Conservation (phyloP, 768 basidiomycete genomes). For the Naganishia friedmannii region DNA sequence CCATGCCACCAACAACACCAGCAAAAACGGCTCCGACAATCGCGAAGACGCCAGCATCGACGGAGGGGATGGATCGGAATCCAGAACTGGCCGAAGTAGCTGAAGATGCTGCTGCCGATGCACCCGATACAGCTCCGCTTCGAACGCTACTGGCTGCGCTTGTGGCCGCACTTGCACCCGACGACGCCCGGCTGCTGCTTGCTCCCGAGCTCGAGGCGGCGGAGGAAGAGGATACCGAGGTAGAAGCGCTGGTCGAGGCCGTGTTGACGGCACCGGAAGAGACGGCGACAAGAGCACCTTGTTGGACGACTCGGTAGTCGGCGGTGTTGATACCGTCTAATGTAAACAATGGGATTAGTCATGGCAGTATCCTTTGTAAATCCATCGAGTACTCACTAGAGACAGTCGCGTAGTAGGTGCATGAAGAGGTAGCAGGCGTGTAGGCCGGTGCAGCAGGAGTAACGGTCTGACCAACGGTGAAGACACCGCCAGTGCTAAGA, state of each 20-base stretch:
- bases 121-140: slow-evolving; percentile 27
- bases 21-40: slow-evolving; percentile 22
- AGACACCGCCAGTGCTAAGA: slow-evolving; percentile 36
- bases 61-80: not conserved
- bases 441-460: slow-evolving; percentile 46
- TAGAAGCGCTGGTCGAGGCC: slow-evolving; percentile 56
- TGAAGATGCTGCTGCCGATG: slow-evolving; percentile 32
- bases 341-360: not conserved
- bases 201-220: slow-evolving; percentile 33
- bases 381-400: slow-evolving; percentile 17
- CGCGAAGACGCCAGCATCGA: slow-evolving; percentile 6
- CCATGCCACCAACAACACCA: slow-evolving; percentile 27
- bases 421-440: slow-evolving; percentile 53
- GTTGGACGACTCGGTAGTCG: slow-evolving; percentile 41
- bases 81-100: slow-evolving; percentile 25
- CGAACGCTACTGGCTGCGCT: slow-evolving; percentile 32
- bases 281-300: slow-evolving; percentile 58
- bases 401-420: slow-evolving; percentile 50
- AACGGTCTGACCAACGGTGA: slow-evolving; percentile 51
- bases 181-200: not conserved
- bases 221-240: slow-evolving; percentile 36
- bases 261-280: slow-evolving; percentile 61
- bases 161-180: slow-evolving; percentile 26
- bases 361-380: not conserved
- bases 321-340: slow-evolving; percentile 38